Percentiles rank a stretch among this genome's conserved stretches.
phyloP scores from a whole-genome alignment of 495 filamentous ascomycete genomes.

The Neurospora sp. region DNA sequence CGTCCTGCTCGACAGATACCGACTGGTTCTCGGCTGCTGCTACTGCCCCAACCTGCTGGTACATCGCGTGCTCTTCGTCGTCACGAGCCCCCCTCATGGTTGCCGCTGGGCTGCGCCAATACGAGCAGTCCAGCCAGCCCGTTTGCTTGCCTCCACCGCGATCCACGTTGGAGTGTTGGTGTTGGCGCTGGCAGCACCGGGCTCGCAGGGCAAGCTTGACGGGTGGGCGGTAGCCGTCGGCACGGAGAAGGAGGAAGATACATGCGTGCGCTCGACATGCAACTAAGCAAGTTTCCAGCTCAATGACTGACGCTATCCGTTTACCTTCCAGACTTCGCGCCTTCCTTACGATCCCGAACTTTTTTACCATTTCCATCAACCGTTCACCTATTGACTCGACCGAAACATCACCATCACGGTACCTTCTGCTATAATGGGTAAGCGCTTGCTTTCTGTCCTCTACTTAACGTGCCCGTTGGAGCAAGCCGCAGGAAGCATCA shows the following conservation, averaged over 20 bases:
- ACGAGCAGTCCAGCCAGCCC: background rate
- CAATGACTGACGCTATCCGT: slow-evolving; percentile 14
- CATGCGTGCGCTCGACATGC: background rate
- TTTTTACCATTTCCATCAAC: background rate
- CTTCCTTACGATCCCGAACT: slow-evolving; percentile 12
- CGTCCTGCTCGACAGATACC: slow-evolving; percentile 1
- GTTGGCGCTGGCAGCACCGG: background rate
- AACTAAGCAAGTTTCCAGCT: background rate
- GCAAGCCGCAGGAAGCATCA: slow-evolving; percentile 20
- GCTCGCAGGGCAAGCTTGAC: background rate
- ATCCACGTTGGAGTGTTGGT: background rate
- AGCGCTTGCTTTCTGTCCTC: slow-evolving; percentile 28
- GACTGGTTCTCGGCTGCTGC: background rate
- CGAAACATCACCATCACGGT: slow-evolving; percentile 1
- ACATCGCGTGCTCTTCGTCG: background rate
- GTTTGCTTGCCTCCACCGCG: background rate
- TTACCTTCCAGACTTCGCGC: slow-evolving; percentile 17
- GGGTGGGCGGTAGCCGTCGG: background rate
- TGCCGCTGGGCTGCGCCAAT: background rate
- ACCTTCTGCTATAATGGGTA: slow-evolving; percentile 36
- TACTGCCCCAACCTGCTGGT: background rate
- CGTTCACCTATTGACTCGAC: background rate
- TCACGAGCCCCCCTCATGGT: background rate
- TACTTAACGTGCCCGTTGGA: slow-evolving; percentile 18
- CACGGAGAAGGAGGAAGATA: background rate